A percentile compares a stretch with the other conserved stretches of the same genome.
These are phyloP conservation scores for Salix brachista DNA, from an alignment of 345 rosid genomes.

Conservation along the genomic window DNA sequence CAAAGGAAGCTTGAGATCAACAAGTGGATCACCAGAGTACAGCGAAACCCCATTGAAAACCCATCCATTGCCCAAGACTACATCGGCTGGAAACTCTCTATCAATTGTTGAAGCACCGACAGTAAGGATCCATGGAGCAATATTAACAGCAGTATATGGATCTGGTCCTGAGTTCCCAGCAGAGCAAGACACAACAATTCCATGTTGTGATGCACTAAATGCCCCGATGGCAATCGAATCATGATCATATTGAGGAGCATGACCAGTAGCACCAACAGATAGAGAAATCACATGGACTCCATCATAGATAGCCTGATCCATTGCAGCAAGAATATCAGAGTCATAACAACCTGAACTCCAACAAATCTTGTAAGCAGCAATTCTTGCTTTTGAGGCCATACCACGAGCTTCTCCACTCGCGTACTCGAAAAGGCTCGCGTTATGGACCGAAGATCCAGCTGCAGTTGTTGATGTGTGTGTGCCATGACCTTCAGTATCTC, in stretches of 20 bases:
- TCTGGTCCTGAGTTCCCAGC: conserved; percentile 93
- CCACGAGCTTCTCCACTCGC: conserved; percentile 83
- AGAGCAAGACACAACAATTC: conserved; percentile 74
- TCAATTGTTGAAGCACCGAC: conserved; percentile 87
- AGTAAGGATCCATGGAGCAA: conserved; percentile 90
- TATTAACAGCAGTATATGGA: conserved; percentile 61
- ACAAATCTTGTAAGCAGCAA: conserved; percentile 85
- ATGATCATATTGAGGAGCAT: conserved; percentile 57
- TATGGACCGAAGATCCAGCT: conserved; percentile 57
- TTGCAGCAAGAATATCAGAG: conserved; percentile 89
- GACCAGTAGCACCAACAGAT: conserved; percentile 73
- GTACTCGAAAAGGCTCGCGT: conserved; percentile 59
- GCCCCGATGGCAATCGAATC: conserved; percentile 88
- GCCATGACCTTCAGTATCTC: conserved; percentile 88
- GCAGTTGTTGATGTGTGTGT: conserved; percentile 91
- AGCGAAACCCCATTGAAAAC: conserved; percentile 58
- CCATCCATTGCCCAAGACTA: conserved; percentile 57
- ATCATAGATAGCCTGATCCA: conserved; percentile 79
- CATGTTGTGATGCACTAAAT: conserved; percentile 60
- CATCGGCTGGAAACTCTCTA: conserved; percentile 83
- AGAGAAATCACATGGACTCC: conserved; percentile 83
- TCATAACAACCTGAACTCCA: conserved; percentile 79
- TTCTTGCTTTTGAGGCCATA: conserved; percentile 74
- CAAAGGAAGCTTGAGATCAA: conserved; percentile 40
- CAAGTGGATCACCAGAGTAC: conserved; percentile 50